Evolutionary conservation across 2,329 filamentous ascomycete genomes (phyloP), one percentile per base, ranked within the genome.

Genomic region (Penicillium sp.): DNA sequence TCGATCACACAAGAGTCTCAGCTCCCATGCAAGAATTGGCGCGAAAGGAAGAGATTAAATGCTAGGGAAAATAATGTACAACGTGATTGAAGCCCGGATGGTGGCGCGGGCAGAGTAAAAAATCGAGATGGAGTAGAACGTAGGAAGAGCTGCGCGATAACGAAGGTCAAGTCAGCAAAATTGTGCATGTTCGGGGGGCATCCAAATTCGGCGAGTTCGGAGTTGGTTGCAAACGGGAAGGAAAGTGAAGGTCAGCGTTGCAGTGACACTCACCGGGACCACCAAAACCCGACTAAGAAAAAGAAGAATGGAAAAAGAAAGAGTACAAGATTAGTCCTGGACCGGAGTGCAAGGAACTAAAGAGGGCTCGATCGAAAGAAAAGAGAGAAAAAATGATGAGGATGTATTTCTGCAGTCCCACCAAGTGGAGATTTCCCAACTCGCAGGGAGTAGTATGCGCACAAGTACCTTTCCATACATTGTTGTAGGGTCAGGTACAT

Each of bases 1-100:
- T 41, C 27, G 47, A 65, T 65, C 64, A 66, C 46, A 44, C 53
- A 62, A 60, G 27, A 28, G 27, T 53, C 55, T 58, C 54, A 45
- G 48, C 41, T 58, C 58, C 56, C 59, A 57, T 64, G 49, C 53
- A 59, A 38, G 45, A 47, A 46, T 46, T 18, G 41, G 18, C 29
- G 47, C 39, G 47, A 39, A 42, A 48, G 9, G 29, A 35, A 37
- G 31, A 8, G 12, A 53, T 59, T 49, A 56, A 52, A 55, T 49
- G 55, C 45, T 48, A 47, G 43, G 27, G 20, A 25, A 39, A 35
- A 35, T 23, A 59, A 58, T 61, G 51, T 59, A 60, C 59, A 60
- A 37, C 37, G 44, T 43, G 28, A 35, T 4, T 20, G 15, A 40
- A 3, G 23, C 24, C 20, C 10, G 12, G n/a, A 15, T 24, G 12